Percentiles rank a stretch among this genome's conserved stretches.
These are phyloP conservation scores for Crithidia acanthocephali DNA, from an alignment of 208 protist genomes.

Conservation along the genomic window DNA sequence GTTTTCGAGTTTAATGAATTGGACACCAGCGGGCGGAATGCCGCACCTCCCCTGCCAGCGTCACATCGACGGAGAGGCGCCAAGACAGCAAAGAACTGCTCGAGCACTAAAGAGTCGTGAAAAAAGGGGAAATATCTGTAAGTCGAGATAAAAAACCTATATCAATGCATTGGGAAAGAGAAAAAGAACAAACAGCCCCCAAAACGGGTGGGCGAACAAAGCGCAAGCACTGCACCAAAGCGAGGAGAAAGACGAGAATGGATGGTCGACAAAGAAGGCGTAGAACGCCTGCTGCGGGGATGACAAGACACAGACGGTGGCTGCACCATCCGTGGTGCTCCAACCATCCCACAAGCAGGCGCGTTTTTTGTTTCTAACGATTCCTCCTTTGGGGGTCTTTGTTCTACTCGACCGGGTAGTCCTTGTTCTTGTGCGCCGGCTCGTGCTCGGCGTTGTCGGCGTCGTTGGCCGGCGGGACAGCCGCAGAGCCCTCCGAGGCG, in stretches of 20 bases:
- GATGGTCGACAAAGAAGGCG: too few relatives aligned
- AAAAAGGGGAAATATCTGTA: constrained; percentile 2
- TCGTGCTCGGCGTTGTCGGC: constrained; percentile 7
- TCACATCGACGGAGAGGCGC: neutral
- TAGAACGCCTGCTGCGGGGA: too few relatives aligned
- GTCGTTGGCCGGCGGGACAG: constrained; percentile 10
- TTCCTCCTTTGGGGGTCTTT: neutral
- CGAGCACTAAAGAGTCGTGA: constrained; percentile 1
- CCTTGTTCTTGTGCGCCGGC: constrained; percentile 7
- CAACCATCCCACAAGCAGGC: neutral
- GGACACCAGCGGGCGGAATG: constrained; percentile 6
- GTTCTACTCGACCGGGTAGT: neutral
- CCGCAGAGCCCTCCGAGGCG: constrained; percentile 11
- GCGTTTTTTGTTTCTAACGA: too few relatives aligned
- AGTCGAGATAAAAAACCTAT: neutral
- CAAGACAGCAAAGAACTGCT: neutral
- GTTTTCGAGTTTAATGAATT: constrained; percentile 18
- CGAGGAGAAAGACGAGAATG: neutral
- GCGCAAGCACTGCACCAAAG: neutral
- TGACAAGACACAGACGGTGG: too few relatives aligned
- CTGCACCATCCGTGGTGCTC: neutral
- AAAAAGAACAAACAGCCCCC: neutral
- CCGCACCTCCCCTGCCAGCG: neutral
- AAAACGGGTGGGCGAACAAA: neutral
- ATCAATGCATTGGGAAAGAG: neutral